phyloP scores from a whole-genome alignment of 257 asterid genomes.

The Solanum tarapatanum region DNA sequence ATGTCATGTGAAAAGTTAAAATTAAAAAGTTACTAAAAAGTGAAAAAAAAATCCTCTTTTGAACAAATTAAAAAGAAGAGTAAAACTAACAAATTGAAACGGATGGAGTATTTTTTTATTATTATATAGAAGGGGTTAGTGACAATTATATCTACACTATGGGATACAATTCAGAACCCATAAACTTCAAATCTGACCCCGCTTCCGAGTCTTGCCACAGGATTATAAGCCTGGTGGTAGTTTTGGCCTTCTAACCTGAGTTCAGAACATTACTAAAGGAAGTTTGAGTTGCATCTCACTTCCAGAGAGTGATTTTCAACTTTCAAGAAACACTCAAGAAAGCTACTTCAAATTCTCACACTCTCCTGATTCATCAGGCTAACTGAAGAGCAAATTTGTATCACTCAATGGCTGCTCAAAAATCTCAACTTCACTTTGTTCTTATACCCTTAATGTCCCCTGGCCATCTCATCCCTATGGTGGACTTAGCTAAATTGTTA shows the following conservation, averaged over 20 bases:
- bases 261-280: background rate
- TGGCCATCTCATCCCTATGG: slow-evolving; percentile 75
- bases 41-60: background rate
- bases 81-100: background rate
- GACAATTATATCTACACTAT: background rate
- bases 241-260: background rate
- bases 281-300: background rate
- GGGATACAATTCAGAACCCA: background rate
- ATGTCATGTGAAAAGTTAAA: background rate
- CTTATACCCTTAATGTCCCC: slow-evolving; percentile 60
- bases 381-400: background rate
- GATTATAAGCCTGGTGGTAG: background rate
- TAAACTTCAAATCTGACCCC: background rate
- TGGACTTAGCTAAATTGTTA: slow-evolving; percentile 56
- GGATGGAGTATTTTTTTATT: background rate
- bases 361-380: background rate
- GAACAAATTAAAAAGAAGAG: background rate
- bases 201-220: background rate
- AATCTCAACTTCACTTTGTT: slow-evolving; percentile 31
- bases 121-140: background rate
- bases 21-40: background rate
- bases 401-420: slow-evolving; percentile 6
- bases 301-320: background rate
- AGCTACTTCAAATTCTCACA: background rate
- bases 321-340: background rate